phyloP scores from a whole-genome alignment of 2,329 filamentous ascomycete species.

The Talaromyces atroroseus region DNA sequence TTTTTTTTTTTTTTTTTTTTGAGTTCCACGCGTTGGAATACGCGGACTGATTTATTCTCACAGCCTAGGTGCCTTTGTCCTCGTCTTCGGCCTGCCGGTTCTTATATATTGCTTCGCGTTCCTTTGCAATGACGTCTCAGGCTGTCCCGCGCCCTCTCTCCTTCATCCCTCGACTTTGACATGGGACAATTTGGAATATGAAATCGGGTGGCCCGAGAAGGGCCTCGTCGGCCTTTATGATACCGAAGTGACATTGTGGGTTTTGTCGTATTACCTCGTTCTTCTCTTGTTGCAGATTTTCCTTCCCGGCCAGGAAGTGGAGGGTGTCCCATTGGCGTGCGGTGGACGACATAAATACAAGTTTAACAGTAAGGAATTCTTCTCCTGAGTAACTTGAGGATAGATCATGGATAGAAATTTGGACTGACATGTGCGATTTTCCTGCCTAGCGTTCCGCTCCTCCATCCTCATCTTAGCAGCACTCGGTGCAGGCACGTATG shows the following conservation, averaged over 20 bases:
- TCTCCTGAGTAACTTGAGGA: neutral
- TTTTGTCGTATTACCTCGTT: constrained; percentile 71
- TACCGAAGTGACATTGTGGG: constrained; percentile 62
- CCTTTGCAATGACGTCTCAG: constrained; percentile 85
- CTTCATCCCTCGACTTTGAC: constrained; percentile 67
- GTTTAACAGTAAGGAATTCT: constrained; percentile 58
- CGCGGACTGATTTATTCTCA: constrained; percentile 14
- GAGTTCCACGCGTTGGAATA: neutral
- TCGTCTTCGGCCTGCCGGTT: constrained; percentile 75
- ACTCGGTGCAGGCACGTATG: constrained; percentile 66
- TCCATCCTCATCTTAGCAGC: constrained; percentile 66
- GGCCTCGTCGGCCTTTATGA: constrained; percentile 68
- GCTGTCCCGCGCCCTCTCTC: constrained; percentile 80
- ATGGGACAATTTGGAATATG: constrained; percentile 66
- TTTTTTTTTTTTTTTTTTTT: too few species aligned
- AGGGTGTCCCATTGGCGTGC: constrained; percentile 64
- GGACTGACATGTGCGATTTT: neutral
- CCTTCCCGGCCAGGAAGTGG: constrained; percentile 65
- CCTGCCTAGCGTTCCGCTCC: constrained; percentile 65
- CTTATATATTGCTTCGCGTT: constrained; percentile 76
- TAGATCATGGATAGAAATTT: neutral
- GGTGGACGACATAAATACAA: constrained; percentile 77
- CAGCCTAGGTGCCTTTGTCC: constrained; percentile 69
- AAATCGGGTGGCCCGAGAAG: constrained; percentile 72
- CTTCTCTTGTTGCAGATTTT: constrained; percentile 69